Base-by-base conservation (phyloP, 805 yeast genomes). In the Brettanomyces anomalus region DNA sequence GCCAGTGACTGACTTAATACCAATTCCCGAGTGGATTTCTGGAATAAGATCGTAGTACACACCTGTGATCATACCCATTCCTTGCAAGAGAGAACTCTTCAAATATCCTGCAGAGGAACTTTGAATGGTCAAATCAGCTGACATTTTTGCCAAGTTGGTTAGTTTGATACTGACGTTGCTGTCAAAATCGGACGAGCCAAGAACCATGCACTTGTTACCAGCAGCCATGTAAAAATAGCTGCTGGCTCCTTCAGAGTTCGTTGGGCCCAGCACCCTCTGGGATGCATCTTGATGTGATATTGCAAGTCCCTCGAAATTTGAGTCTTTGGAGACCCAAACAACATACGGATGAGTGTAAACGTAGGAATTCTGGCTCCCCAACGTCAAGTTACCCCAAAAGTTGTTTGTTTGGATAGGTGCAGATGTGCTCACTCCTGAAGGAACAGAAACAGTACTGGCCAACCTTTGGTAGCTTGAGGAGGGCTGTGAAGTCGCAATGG, bases 391-490 rank as follows among this genome's bases (percentile, higher is more conserved):
- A 32, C 77, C 74, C 61, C 74, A 83, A 60, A 85, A 85, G 62
- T 83, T 85, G 67, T 85, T 85, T 19, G 95, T 86, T 54, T 79
- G 78, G 46, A 73, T 68, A 2, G 80, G 73, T 30, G 61, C 72
- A 40, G 61, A 55, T 46, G 68, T 67, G 33, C 64, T 60, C 32
- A 74, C 78, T 31, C 76, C 76, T 3, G 49, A 50, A 16, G 81
- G 77, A 33, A 77, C 55, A 0, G 54, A 49, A 43, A 76, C 57
- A 11, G 57, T 55, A 72, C 72, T 36, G 74, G 66, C 3, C 58
- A 66, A 33, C 67, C 67, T 41, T 72, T 65, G 4, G 67, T 47
- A 61, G 17, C 78, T 78, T 40, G 72, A 66, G 1, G 65, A 43
- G 4, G 81, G 81, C 19, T 59, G 68, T 66, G 36, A 40, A 3